These are phyloP conservation scores for Quambalaria eucalypti DNA, from an alignment of 1,284 basidiomycete genomes.

Conservation along the genomic window DNA sequence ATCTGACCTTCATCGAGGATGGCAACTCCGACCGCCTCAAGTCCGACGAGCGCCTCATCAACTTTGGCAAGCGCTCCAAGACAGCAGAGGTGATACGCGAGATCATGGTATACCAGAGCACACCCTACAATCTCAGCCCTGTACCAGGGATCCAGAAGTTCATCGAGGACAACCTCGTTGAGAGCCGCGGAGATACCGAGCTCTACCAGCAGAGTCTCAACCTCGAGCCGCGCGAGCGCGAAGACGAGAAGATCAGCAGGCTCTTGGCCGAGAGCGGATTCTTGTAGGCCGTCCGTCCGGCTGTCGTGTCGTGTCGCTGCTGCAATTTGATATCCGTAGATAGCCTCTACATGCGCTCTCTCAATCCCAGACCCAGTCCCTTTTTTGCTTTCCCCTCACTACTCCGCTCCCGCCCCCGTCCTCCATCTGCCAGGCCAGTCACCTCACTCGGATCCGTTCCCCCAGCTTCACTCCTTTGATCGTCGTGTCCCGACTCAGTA, in stretches of 20 bases:
- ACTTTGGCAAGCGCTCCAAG: conserved; percentile 89
- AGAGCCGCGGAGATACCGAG: conserved; percentile 33
- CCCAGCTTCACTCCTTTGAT: no score
- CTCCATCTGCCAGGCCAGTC: no score
- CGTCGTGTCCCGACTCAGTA: no score
- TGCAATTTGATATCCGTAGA: no score
- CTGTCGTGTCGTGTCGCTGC: no score
- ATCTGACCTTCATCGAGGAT: conserved; percentile 93
- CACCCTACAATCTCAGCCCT: conserved; percentile 66
- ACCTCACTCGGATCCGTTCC: no score
- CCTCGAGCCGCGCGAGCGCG: conserved; percentile 82
- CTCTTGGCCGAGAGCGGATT: conserved; percentile 80
- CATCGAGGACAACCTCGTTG: conserved; percentile 64
- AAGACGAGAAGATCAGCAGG: conserved; percentile 71
- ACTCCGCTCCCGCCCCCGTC: no score
- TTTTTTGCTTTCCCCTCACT: no score
- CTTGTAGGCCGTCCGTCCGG: no score
- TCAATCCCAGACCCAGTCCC: no score
- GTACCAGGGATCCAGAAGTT: conserved; percentile 64
- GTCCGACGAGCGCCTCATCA: conserved; percentile 61
- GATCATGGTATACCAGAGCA: conserved; percentile 88
- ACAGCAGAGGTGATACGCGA: conserved; percentile 90
- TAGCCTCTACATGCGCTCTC: no score
- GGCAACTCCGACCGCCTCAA: conserved; percentile 79
- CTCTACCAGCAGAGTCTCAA: conserved; percentile 71